Percentiles rank a stretch among this genome's conserved stretches.
phyloP scores from a whole-genome alignment of 305 asterid species.

The Plantago lanceolata region DNA sequence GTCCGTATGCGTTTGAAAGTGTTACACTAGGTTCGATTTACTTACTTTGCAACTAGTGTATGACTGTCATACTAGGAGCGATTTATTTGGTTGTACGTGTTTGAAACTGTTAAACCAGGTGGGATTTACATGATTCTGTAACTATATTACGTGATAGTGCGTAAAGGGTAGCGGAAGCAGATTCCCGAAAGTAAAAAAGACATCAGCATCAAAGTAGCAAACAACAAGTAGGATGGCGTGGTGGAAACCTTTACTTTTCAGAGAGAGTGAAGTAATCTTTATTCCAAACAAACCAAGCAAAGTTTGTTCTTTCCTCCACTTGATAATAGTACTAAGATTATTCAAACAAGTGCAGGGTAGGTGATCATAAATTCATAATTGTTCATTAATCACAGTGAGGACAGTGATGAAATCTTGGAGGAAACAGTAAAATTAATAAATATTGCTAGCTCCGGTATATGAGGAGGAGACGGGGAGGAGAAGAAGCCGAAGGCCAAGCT shows the following conservation, averaged over 20 bases:
- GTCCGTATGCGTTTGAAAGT: no score
- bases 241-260: neutral
- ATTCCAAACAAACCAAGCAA: neutral
- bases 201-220: neutral
- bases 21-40: no score
- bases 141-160: no score
- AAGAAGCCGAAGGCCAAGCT: constrained; percentile 49
- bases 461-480: constrained; percentile 30
- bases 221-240: neutral
- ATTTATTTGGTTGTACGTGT: no score
- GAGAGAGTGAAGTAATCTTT: neutral
- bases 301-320: neutral
- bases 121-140: no score
- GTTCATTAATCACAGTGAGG: neutral
- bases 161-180: no score
- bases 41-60: no score
- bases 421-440: no score
- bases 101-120: no score
- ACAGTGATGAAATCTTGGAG: neutral
- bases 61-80: no score
- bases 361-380: neutral
- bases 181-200: no score
- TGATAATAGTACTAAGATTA: neutral
- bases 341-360: neutral
- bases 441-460: constrained; percentile 25